A percentile compares a stretch with the other conserved stretches of the same genome.
Evolutionary conservation across 305 asterid genomes (phyloP).

Genomic region (Fraxinus albicans): DNA sequence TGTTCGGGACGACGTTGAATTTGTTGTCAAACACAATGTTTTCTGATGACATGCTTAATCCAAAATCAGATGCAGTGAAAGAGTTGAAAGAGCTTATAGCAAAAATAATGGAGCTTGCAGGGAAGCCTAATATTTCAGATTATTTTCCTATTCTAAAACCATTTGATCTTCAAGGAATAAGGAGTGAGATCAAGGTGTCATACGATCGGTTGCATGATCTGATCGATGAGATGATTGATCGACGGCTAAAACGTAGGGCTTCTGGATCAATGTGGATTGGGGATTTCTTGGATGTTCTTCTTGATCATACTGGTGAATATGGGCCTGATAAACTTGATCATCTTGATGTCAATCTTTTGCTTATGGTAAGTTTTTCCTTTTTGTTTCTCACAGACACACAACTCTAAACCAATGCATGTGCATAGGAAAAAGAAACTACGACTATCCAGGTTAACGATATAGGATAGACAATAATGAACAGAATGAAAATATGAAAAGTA

Average conservation of each 20-base stretch:
- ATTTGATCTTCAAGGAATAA: slow-evolving; percentile 27
- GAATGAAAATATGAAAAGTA: not conserved
- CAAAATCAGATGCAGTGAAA: slow-evolving; percentile 11
- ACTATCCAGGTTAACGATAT: not conserved
- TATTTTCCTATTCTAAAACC: slow-evolving; percentile 14
- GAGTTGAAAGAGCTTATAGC: slow-evolving; percentile 26
- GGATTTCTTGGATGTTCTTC: slow-evolving; percentile 30
- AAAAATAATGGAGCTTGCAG: slow-evolving; percentile 15
- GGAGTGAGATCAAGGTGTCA: not conserved
- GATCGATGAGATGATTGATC: slow-evolving; percentile 7
- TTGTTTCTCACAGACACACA: not conserved
- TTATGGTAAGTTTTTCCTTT: slow-evolving; percentile 18
- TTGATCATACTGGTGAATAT: slow-evolving; percentile 19
- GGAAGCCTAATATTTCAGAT: slow-evolving; percentile 25
- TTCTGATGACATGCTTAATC: slow-evolving; percentile 29
- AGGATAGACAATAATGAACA: not conserved
- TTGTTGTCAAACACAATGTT: slow-evolving; percentile 28
- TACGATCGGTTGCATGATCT: slow-evolving; percentile 15
- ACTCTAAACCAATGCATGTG: not conserved
- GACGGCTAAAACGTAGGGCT: not conserved
- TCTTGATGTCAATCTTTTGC: slow-evolving; percentile 17
- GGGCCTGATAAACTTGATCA: slow-evolving; percentile 16
- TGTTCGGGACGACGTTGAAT: slow-evolving; percentile 26
- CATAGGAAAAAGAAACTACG: not conserved
- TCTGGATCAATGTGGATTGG: not conserved